phyloP scores from a whole-genome alignment of 148 eudicot species.

The Rhododendron mucronatum region DNA sequence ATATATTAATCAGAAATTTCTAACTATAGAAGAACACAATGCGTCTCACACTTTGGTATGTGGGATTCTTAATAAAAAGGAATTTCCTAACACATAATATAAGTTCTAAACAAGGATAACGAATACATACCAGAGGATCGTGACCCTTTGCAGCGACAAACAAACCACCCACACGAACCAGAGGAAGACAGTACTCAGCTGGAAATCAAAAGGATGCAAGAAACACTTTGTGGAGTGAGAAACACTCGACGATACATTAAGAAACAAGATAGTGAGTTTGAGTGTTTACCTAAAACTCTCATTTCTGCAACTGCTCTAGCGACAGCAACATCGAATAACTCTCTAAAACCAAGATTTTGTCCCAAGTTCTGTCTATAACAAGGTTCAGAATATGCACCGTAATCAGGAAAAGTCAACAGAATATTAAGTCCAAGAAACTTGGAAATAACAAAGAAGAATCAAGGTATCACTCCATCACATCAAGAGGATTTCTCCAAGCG shows the following conservation, averaged over 20 bases:
- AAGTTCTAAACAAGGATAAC: neutral
- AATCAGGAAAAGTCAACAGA: slow-evolving; percentile 1
- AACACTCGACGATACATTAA: neutral
- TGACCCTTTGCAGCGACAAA: slow-evolving; percentile 98
- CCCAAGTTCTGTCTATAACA: slow-evolving; percentile 68
- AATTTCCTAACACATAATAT: neutral
- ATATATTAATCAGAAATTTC: neutral
- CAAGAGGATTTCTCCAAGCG: neutral
- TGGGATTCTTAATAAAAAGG: neutral
- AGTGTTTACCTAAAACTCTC: slow-evolving; percentile 63
- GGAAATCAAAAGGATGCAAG: slow-evolving; percentile 21
- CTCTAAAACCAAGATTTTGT: slow-evolving; percentile 57
- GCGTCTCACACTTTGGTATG: neutral
- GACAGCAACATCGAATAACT: slow-evolving; percentile 76
- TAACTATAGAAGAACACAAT: neutral
- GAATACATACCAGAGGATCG: slow-evolving; percentile 61
- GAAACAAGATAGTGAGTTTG: neutral
- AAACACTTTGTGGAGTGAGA: slow-evolving; percentile 8
- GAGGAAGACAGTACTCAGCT: slow-evolving; percentile 95
- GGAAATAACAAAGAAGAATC: neutral
- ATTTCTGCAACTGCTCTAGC: slow-evolving; percentile 97
- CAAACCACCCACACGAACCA: slow-evolving; percentile 88
- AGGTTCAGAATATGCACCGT: slow-evolving; percentile 20
- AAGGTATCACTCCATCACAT: neutral
- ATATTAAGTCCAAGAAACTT: neutral